Percentiles rank a stretch among this genome's conserved stretches.
phyloP scores from a whole-genome alignment of 371 early-diverging fungal species.

The Mortierella sp. region DNA sequence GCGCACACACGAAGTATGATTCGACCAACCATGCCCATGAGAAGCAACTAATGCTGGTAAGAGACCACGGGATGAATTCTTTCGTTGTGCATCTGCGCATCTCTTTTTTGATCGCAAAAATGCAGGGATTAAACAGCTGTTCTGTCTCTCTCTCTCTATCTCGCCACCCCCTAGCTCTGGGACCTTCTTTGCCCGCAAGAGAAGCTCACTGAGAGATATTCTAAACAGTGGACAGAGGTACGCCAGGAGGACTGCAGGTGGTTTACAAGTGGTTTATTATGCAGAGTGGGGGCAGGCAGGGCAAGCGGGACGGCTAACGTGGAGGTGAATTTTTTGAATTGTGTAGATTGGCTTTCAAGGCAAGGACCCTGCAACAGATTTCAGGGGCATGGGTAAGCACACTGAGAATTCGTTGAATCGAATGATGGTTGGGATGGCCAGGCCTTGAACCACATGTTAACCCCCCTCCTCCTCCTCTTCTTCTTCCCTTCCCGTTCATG shows the following conservation, averaged over 20 bases:
- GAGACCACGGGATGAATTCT: background rate
- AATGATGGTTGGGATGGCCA: no score
- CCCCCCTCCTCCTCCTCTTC: no score
- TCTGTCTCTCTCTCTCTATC: background rate
- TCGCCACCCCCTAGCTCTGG: constrained; percentile 67
- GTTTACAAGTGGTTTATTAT: no score
- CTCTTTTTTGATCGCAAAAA: no score
- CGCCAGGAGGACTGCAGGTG: no score
- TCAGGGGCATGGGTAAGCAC: constrained; percentile 82
- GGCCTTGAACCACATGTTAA: no score
- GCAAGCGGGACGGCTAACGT: background rate
- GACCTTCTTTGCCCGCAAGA: constrained; percentile 70
- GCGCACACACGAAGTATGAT: constrained; percentile 77
- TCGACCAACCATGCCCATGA: constrained; percentile 71
- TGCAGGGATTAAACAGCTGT: no score
- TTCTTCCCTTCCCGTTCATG: no score
- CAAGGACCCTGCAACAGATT: constrained; percentile 87
- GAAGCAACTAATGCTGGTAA: constrained; percentile 69
- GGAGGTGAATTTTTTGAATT: background rate
- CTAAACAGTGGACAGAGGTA: constrained; percentile 76
- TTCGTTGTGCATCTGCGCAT: background rate
- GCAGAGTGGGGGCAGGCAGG: no score
- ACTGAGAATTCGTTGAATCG: no score
- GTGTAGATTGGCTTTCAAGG: constrained; percentile 83
- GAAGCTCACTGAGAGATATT: constrained; percentile 58